phyloP scores from a whole-genome alignment of 805 yeast species.

The Ogataea nonfermentans region DNA sequence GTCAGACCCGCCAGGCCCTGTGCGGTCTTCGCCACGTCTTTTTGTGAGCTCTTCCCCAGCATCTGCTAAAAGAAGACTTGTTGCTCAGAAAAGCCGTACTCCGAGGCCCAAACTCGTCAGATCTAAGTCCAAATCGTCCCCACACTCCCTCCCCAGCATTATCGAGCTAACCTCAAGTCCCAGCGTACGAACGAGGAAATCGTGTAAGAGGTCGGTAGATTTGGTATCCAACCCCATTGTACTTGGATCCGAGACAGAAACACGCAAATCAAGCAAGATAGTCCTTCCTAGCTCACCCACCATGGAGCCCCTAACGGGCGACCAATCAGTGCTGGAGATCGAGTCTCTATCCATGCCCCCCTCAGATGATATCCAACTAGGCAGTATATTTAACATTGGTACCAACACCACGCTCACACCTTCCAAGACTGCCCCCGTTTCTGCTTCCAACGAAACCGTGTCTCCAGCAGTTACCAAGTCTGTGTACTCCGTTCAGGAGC shows the following conservation, averaged over 20 bases:
- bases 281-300: constrained; percentile 9
- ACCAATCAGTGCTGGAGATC: constrained; percentile 7
- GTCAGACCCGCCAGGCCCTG: constrained; percentile 2
- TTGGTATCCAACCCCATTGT: too few relatives aligned
- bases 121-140: constrained; percentile 1
- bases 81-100: constrained; percentile 1
- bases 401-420: constrained; percentile 12
- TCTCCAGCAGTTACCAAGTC: too few relatives aligned
- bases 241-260: too few relatives aligned
- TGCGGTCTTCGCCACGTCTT: constrained; percentile 1
- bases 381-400: constrained; percentile 11
- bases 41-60: constrained; percentile 7
- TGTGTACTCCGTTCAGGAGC: constrained; percentile 5
- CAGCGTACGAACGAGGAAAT: not conserved
- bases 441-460: too few relatives aligned
- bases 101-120: constrained; percentile 6
- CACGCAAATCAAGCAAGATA: not conserved
- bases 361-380: constrained; percentile 8
- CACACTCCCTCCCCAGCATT: constrained; percentile 11
- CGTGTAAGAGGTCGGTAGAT: not conserved
- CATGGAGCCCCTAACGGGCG: not conserved
- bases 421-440: too few relatives aligned
- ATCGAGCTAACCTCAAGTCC: constrained; percentile 9
- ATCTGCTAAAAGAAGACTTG: constrained; percentile 3
- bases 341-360: constrained; percentile 2